These are phyloP conservation scores for Umbelopsis vinacea DNA, from an alignment of 192 early-diverging fungal species.

Conservation along the genomic window DNA sequence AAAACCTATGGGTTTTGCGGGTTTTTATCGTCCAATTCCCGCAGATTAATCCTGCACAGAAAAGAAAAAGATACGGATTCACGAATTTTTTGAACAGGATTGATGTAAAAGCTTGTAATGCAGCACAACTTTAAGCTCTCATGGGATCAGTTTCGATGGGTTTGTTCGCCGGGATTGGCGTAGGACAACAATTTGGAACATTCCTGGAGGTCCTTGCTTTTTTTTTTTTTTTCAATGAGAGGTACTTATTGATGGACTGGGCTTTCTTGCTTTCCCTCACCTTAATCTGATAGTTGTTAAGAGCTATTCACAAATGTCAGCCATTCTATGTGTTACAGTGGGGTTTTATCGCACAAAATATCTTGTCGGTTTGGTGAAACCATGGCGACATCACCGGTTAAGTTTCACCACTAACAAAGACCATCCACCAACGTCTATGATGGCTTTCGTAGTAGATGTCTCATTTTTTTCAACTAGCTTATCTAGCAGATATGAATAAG, in stretches of 20 bases:
- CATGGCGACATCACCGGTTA: no score
- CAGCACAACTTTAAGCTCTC: background rate
- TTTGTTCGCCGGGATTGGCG: background rate
- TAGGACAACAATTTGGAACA: slow-evolving; percentile 19
- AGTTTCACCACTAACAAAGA: no score
- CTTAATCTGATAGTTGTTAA: background rate
- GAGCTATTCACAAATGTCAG: background rate
- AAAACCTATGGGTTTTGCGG: background rate
- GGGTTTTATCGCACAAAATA: background rate
- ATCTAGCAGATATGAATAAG: no score
- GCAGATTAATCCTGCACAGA: background rate
- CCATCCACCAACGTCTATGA: no score
- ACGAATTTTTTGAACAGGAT: background rate
- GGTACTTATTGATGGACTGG: background rate
- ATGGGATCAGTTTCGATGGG: background rate
- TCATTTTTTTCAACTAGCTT: no score
- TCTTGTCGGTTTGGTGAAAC: no score
- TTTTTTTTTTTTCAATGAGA: background rate
- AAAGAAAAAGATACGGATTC: background rate
- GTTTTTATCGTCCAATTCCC: background rate
- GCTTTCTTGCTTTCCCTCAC: background rate
- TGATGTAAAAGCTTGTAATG: background rate
- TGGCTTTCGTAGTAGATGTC: no score
- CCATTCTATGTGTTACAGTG: background rate
- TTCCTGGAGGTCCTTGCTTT: slow-evolving; percentile 1